Conservation (phyloP, 176 grass and related monocot species). For the Triticum urartu region DNA sequence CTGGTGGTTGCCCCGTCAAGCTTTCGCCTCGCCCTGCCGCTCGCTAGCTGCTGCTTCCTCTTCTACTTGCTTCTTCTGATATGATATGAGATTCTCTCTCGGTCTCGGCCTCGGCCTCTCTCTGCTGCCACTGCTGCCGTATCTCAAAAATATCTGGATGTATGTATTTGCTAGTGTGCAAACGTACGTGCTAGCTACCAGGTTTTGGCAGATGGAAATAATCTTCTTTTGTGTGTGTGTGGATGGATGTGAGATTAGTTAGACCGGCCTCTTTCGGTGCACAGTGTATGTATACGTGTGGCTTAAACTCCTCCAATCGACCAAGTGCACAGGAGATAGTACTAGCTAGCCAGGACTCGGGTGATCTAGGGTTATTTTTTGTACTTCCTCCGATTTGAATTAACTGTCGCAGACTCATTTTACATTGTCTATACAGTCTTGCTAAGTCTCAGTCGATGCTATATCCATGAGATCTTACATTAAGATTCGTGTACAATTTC, state of each 20-base stretch:
- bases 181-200: not conserved
- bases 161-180: not conserved
- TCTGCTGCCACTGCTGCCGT: not conserved
- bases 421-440: no score
- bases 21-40: slow-evolving; percentile 29
- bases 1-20: slow-evolving; percentile 39
- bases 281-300: not conserved
- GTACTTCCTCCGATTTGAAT: no score
- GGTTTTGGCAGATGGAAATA: not conserved
- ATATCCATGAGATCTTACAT: no score
- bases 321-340: not conserved
- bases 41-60: not conserved
- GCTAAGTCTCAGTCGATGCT: no score
- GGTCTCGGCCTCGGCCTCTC: not conserved
- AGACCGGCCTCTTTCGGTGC: not conserved
- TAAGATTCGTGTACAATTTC: no score
- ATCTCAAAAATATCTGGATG: slow-evolving; percentile 45
- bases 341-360: not conserved
- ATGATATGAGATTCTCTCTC: not conserved
- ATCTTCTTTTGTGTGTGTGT: not conserved
- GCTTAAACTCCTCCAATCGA: not conserved
- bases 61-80: not conserved
- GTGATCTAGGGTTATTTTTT: not conserved
- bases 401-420: no score
- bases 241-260: not conserved